These are phyloP conservation scores for Monosporozyma aerobia DNA, from an alignment of 805 yeast genomes.

Conservation along the genomic window DNA sequence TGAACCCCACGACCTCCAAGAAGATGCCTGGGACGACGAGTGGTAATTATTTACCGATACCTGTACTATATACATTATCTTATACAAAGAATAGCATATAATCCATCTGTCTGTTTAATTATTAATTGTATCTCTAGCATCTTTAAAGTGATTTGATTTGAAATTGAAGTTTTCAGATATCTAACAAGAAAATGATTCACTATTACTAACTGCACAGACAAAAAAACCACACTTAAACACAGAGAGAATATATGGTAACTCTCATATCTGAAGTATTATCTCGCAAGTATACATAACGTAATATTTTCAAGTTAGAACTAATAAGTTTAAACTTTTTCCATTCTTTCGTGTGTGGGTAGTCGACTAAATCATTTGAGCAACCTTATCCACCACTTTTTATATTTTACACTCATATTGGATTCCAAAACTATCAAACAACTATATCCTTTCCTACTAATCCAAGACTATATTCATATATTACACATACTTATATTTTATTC, in stretches of 20 bases:
- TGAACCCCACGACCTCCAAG: conserved; percentile 1
- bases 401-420: no score
- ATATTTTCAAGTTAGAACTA: neutral
- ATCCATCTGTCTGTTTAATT: neutral
- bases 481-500: neutral
- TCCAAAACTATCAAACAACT: no score
- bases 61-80: neutral
- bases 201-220: neutral
- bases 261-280: neutral
- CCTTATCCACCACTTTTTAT: neutral
- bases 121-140: neutral
- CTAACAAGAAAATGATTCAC: neutral
- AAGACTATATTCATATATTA: neutral
- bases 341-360: neutral
- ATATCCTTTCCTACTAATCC: neutral
- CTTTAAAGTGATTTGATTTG: neutral
- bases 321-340: neutral
- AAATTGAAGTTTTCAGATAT: neutral
- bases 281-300: neutral
- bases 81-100: neutral
- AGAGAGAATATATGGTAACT: neutral
- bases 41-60: conserved; percentile 2
- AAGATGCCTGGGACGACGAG: conserved; percentile 10
- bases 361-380: neutral
- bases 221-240: neutral